Conservation (phyloP, 1,139 yeast genomes). For the Wickerhamomyces sp. region DNA sequence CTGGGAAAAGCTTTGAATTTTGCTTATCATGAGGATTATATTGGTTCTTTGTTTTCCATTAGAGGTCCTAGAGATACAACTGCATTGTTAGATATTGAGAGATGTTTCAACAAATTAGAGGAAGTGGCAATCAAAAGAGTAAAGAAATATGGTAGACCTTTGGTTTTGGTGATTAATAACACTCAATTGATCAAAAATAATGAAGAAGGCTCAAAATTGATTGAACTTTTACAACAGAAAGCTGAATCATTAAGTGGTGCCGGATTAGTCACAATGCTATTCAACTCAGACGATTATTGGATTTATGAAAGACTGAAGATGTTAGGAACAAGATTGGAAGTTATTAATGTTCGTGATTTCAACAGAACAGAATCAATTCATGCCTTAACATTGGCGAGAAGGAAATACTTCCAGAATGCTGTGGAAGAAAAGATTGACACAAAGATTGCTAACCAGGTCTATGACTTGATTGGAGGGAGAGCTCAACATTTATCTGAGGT, state of each 20-base stretch:
- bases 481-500: slow-evolving; percentile 80
- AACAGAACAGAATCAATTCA: slow-evolving; percentile 49
- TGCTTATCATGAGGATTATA: slow-evolving; percentile 74
- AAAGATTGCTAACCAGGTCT: slow-evolving; percentile 47
- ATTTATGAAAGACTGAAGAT: slow-evolving; percentile 71
- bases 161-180: slow-evolving; percentile 67
- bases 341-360: slow-evolving; percentile 67
- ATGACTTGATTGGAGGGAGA: slow-evolving; percentile 75
- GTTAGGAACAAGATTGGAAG: slow-evolving; percentile 70
- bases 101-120: slow-evolving; percentile 75
- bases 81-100: slow-evolving; percentile 73
- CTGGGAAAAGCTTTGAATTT: slow-evolving; percentile 73
- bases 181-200: slow-evolving; percentile 73
- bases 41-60: slow-evolving; percentile 77
- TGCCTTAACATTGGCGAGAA: slow-evolving; percentile 52
- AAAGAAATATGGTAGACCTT: slow-evolving; percentile 42
- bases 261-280: slow-evolving; percentile 69
- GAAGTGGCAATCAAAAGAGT: slow-evolving; percentile 59
- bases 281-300: slow-evolving; percentile 87
- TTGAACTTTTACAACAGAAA: slow-evolving; percentile 78
- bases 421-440: slow-evolving; percentile 34
- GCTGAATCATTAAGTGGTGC: slow-evolving; percentile 77
- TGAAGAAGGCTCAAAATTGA: slow-evolving; percentile 57
- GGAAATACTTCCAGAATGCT: slow-evolving; percentile 29
- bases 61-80: slow-evolving; percentile 85